Evolutionary conservation across 768 basidiomycete species (phyloP).

Genomic region (Serpula lacrymans): DNA sequence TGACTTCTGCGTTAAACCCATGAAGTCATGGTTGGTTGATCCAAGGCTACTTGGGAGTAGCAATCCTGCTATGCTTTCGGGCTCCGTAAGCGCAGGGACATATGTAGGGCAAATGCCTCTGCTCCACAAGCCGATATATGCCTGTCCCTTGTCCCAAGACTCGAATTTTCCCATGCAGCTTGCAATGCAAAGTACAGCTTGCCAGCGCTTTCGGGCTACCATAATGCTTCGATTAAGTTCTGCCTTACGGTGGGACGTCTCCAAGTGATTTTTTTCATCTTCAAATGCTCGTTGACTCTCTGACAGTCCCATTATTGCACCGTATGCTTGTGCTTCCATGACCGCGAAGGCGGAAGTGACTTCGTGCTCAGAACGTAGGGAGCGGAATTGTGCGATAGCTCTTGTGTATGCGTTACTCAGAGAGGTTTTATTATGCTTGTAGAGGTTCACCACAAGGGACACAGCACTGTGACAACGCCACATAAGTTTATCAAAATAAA

Average conservation of each 20-base stretch:
- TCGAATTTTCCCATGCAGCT: conserved; percentile 36
- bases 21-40: no score
- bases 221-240: conserved; percentile 57
- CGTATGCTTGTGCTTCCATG: conserved; percentile 76
- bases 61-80: no score
- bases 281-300: conserved; percentile 60
- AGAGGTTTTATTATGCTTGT: conserved; percentile 57
- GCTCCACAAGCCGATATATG: conserved; percentile 72
- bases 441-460: conserved; percentile 75
- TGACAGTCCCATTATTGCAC: conserved; percentile 57
- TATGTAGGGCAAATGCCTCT: conserved; percentile 67
- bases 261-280: conserved; percentile 59
- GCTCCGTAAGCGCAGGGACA: conserved; percentile 50
- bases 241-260: conserved; percentile 54
- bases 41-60: no score
- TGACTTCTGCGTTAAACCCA: no score
- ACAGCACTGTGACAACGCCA: conserved; percentile 54
- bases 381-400: conserved; percentile 82
- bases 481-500: conserved; percentile 10
- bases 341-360: conserved; percentile 72
- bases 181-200: conserved; percentile 51
- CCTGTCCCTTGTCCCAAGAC: conserved; percentile 69
- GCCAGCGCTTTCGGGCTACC: conserved; percentile 75
- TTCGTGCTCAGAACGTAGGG: conserved; percentile 82
- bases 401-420: conserved; percentile 77